Evolutionary conservation across 768 basidiomycete genomes (phyloP).

Genomic region (Myochromella boudieri): DNA sequence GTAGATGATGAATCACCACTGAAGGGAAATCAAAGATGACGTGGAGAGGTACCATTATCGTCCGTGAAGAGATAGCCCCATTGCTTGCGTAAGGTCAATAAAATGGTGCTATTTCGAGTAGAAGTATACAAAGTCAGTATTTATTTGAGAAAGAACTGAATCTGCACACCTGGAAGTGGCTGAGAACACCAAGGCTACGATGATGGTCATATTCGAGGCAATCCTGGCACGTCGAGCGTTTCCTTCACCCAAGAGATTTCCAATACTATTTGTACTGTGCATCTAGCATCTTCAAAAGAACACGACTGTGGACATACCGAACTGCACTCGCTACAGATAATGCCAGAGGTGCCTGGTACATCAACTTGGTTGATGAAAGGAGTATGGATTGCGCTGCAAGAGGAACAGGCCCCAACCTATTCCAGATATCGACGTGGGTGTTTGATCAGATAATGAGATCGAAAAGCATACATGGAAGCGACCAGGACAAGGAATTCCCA

Average conservation of each 20-base stretch:
- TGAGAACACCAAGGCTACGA: conserved; percentile 66
- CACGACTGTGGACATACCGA: too few species aligned
- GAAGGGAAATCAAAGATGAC: neutral
- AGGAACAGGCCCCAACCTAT: conserved; percentile 70
- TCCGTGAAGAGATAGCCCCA: conserved; percentile 77
- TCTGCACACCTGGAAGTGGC: conserved; percentile 57
- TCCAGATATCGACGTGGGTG: neutral
- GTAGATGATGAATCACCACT: neutral
- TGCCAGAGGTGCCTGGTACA: conserved; percentile 30
- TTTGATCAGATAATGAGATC: neutral
- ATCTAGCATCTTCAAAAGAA: too few species aligned
- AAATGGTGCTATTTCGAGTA: conserved; percentile 43
- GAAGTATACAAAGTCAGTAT: neutral
- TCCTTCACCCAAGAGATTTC: conserved; percentile 84
- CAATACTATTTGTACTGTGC: conserved; percentile 76
- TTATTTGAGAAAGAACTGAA: neutral
- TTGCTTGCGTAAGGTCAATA: conserved; percentile 56
- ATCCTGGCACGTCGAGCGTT: conserved; percentile 72
- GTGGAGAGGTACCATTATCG: conserved; percentile 41
- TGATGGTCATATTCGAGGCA: conserved; percentile 61
- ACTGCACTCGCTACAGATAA: too few species aligned
- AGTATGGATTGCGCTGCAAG: conserved; percentile 90
- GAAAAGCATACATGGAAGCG: conserved; percentile 37
- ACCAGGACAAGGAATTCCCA: conserved; percentile 81
- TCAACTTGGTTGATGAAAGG: conserved; percentile 68